Evolutionary conservation across 768 basidiomycete species (phyloP), one percentile per base, ranked within the genome.

Genomic region (Suillus subalutaceus): DNA sequence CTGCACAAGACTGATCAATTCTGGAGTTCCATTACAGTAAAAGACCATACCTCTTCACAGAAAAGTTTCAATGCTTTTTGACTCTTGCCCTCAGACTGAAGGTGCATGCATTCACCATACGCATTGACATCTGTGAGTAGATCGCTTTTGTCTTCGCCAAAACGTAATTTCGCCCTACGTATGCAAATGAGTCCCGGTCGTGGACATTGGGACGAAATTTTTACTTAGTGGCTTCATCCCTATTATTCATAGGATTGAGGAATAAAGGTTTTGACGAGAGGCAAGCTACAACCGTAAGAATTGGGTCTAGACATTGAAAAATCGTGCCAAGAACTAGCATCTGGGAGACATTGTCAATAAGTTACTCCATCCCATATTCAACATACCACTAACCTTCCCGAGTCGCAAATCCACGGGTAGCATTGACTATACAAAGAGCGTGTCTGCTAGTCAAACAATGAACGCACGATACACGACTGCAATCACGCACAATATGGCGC

Each of bases 211-310:
- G 30, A 16, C 35, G 15, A 62, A 61, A 6, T 38, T 68, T 86
- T 64, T 73, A 94, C 93, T 81, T 82, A 32, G 82, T 84, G 1
- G 92, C 90, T 70, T 93, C 93, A 18, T 97, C 91, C 6, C 94
- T 84, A 74, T 90, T 90, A 37, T 96, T 94, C 75, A 91, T 82
- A 0, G 95, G 93, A 67, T 79, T 92, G 15, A 88, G 69, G 78
- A 97, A 98, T 58, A 98, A 77, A 0, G 96, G 90, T 72, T 96
- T 98, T 5, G 91, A 92, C 2, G 95, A 96, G 43, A 98, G 78
- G 66, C 87, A 82, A 20, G 95, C 94, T 0, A 89, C 91, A 41
- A 96, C 85, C 2, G 93, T 94, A 38, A 96, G 81, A 15, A 93
- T 82, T 2, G 94, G 93, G 63, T 87, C 89, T 10, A 97, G 78